A percentile compares a stretch with the other conserved stretches of the same genome.
Conservation (phyloP, 495 filamentous ascomycete species). For the Podospora didyma region DNA sequence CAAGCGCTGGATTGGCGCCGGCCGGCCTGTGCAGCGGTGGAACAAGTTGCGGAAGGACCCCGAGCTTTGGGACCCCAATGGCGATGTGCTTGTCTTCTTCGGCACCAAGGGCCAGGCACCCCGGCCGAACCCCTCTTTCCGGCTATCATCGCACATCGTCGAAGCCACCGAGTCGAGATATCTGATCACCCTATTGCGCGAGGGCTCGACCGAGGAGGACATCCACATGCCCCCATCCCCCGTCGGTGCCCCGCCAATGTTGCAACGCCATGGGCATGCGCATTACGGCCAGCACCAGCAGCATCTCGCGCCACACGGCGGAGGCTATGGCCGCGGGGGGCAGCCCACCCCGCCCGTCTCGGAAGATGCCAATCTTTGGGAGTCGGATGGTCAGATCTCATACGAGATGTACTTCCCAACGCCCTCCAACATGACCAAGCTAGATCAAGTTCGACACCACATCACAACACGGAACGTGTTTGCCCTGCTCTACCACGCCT, state of each 20-base stretch:
- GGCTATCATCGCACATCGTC: slow-evolving; percentile 53
- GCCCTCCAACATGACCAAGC: slow-evolving; percentile 40
- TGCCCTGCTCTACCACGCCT: slow-evolving; percentile 52
- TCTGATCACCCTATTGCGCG: slow-evolving; percentile 48
- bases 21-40: slow-evolving; percentile 46
- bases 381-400: slow-evolving; percentile 48
- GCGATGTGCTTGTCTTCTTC: slow-evolving; percentile 59
- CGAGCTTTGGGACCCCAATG: slow-evolving; percentile 59
- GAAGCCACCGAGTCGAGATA: slow-evolving; percentile 51
- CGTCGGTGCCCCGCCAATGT: slow-evolving; percentile 38
- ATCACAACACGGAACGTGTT: slow-evolving; percentile 63
- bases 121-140: slow-evolving; percentile 51
- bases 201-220: slow-evolving; percentile 46
- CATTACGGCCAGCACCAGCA: slow-evolving; percentile 30
- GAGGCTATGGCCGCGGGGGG: slow-evolving; percentile 25
- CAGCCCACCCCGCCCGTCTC: slow-evolving; percentile 41
- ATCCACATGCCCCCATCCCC: slow-evolving; percentile 43
- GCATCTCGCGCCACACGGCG: slow-evolving; percentile 18
- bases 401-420: slow-evolving; percentile 57
- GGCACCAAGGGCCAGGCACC: slow-evolving; percentile 37
- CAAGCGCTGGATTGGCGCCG: slow-evolving; percentile 49
- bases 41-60: slow-evolving; percentile 55
- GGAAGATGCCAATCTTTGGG: slow-evolving; percentile 37
- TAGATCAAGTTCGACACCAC: slow-evolving; percentile 48
- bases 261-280: slow-evolving; percentile 32